Conservation (phyloP, 2,329 filamentous ascomycete species). For the Hirsutella rhossiliensis region DNA sequence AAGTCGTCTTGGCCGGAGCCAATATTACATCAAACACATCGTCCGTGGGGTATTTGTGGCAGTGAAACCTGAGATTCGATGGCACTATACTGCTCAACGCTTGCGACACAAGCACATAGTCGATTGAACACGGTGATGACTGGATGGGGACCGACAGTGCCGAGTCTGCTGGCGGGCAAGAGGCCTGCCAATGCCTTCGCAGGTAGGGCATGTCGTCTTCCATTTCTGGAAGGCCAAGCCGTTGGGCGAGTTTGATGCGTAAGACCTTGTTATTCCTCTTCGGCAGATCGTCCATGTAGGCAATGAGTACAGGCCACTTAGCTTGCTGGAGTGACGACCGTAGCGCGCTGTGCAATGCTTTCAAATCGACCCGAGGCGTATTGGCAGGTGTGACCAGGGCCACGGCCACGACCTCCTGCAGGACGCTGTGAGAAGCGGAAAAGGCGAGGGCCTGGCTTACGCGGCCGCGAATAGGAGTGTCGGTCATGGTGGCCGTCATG, state of each 20-base stretch:
- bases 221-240: constrained; percentile 30
- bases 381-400: constrained; percentile 35
- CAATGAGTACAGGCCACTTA: constrained; percentile 38
- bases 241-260: constrained; percentile 37
- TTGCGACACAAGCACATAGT: constrained; percentile 14
- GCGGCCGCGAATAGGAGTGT: constrained; percentile 31
- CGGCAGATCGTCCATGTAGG: constrained; percentile 43
- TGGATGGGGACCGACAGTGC: constrained; percentile 28
- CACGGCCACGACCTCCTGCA: constrained; percentile 44
- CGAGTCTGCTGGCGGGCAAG: constrained; percentile 35
- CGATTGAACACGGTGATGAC: constrained; percentile 19
- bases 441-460: constrained; percentile 40
- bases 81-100: constrained; percentile 10
- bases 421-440: constrained; percentile 36
- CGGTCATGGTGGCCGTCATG: constrained; percentile 28
- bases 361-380: constrained; percentile 32
- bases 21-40: constrained; percentile 10
- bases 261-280: constrained; percentile 47
- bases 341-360: constrained; percentile 32
- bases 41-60: constrained; percentile 1
- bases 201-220: constrained; percentile 30
- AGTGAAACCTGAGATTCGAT: constrained; percentile 7
- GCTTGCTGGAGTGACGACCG: constrained; percentile 35
- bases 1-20: constrained; percentile 7
- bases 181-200: constrained; percentile 35